These are phyloP conservation scores for Jamesozyma lodderae DNA, from an alignment of 805 yeast genomes.

Conservation along the genomic window DNA sequence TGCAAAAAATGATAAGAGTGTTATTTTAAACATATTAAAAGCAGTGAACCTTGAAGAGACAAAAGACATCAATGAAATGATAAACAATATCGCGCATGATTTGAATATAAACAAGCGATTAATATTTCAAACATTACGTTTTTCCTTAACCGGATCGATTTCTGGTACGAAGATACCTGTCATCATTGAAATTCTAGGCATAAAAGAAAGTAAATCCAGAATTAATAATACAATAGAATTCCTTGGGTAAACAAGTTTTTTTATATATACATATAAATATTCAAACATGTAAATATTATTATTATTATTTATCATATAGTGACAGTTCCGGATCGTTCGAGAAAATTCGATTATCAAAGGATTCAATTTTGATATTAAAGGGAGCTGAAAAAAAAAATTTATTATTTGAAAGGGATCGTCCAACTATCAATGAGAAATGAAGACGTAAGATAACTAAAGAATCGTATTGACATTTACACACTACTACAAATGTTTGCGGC, in stretches of 20 bases:
- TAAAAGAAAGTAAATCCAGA: conserved; percentile 28
- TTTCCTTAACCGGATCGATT: conserved; percentile 57
- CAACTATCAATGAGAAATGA: too few relatives aligned
- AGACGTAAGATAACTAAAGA: too few relatives aligned
- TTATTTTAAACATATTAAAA: conserved; percentile 11
- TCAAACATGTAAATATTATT: background rate
- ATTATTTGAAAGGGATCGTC: too few relatives aligned
- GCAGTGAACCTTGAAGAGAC: conserved; percentile 6
- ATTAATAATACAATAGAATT: conserved; percentile 15
- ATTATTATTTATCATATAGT: background rate
- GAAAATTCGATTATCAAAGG: too few relatives aligned
- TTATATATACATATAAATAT: background rate
- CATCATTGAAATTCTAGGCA: conserved; percentile 48
- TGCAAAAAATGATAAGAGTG: conserved; percentile 9
- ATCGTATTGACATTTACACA: too few relatives aligned
- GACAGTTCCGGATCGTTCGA: background rate
- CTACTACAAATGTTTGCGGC: conserved; percentile 37
- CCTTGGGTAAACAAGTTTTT: too few relatives aligned
- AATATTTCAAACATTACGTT: conserved; percentile 52
- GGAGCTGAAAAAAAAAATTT: too few relatives aligned
- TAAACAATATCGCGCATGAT: background rate
- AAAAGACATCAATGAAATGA: conserved; percentile 4
- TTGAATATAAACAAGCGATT: conserved; percentile 24
- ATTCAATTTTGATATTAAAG: too few relatives aligned
- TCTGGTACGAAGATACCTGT: conserved; percentile 63